phyloP scores from a whole-genome alignment of 441 rosid species.

The Dalechampia spathulata region DNA sequence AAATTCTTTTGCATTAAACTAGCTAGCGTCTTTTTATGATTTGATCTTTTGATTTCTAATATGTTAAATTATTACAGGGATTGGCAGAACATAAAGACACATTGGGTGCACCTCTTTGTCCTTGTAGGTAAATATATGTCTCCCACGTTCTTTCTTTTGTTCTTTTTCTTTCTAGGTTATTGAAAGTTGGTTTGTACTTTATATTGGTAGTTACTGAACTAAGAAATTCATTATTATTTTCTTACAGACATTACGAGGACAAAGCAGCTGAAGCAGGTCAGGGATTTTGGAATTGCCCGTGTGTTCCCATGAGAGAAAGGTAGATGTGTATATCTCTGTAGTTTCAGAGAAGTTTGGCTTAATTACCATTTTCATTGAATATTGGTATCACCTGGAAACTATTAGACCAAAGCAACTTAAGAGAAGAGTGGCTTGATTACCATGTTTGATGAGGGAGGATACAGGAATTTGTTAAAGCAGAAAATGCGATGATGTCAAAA shows the following conservation, averaged over 20 bases:
- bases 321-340: conserved; percentile 13
- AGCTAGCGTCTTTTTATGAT: too few relatives aligned
- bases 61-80: conserved; percentile 43
- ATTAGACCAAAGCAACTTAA: background rate
- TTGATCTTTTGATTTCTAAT: too few relatives aligned
- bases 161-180: too few relatives aligned
- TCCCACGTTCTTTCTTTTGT: too few relatives aligned
- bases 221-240: too few relatives aligned
- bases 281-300: conserved; percentile 96
- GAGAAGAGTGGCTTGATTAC: background rate
- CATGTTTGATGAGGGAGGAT: background rate
- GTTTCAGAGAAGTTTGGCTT: background rate
- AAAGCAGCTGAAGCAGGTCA: conserved; percentile 80
- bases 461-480: too few relatives aligned
- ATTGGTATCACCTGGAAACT: too few relatives aligned
- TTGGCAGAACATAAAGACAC: conserved; percentile 93
- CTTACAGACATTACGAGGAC: conserved; percentile 85
- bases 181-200: too few relatives aligned
- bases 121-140: conserved; percentile 77
- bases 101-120: conserved; percentile 93
- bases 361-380: too few relatives aligned
- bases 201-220: too few relatives aligned
- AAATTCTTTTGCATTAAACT: too few relatives aligned
- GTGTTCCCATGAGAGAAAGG: conserved; percentile 99
- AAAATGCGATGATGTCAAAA: too few relatives aligned